phyloP scores from a whole-genome alignment of 192 early-diverging fungal genomes.

The Podila minutissima region DNA sequence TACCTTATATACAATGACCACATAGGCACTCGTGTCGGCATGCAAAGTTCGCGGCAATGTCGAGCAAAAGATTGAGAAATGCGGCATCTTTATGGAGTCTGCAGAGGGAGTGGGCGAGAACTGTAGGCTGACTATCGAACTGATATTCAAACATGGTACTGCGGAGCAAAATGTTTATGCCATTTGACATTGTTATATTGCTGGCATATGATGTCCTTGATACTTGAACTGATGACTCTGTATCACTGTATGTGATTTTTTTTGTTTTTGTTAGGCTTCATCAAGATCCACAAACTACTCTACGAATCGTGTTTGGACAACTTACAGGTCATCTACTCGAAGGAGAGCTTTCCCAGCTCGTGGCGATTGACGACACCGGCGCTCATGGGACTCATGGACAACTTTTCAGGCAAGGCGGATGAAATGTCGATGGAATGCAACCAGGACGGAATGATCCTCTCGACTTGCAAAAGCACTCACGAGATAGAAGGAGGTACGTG shows the following conservation, averaged over 20 bases:
- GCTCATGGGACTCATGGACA: slow-evolving; percentile 26
- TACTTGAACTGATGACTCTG: neutral
- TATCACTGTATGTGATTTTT: neutral
- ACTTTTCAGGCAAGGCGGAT: slow-evolving; percentile 40
- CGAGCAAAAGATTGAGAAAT: slow-evolving; percentile 36
- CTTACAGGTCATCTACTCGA: slow-evolving; percentile 15
- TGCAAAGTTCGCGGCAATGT: slow-evolving; percentile 40
- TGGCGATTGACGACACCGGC: slow-evolving; percentile 24
- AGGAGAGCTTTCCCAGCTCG: slow-evolving; percentile 19
- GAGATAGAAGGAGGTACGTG: slow-evolving; percentile 10
- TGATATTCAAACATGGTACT: slow-evolving; percentile 41
- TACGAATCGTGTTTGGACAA: slow-evolving; percentile 40
- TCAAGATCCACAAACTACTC: slow-evolving; percentile 46
- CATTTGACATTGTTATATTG: neutral
- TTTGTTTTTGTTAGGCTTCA: slow-evolving; percentile 18
- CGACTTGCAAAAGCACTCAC: slow-evolving; percentile 10
- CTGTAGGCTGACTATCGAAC: slow-evolving; percentile 35
- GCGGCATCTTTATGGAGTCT: slow-evolving; percentile 29
- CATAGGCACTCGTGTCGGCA: slow-evolving; percentile 39
- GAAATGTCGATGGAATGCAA: slow-evolving; percentile 36
- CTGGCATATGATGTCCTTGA: neutral
- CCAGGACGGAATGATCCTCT: slow-evolving; percentile 18
- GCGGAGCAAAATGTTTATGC: neutral
- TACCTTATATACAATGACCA: neutral
- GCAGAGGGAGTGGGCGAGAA: slow-evolving; percentile 42